Evolutionary conservation across 148 eudicot species (phyloP).

Genomic region (Spergularia bocconei): DNA sequence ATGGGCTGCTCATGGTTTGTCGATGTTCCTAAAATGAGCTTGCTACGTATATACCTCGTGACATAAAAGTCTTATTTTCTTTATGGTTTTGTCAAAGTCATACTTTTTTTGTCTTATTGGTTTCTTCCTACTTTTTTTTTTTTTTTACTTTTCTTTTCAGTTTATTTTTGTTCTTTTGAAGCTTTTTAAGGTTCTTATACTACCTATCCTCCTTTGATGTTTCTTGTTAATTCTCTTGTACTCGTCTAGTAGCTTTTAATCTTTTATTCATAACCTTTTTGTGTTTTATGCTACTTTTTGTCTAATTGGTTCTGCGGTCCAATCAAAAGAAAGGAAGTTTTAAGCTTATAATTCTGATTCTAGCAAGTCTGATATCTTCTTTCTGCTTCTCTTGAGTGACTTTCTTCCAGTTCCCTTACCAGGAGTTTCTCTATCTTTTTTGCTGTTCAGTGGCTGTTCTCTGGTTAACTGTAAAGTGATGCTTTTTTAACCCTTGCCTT

Average conservation of each 20-base stretch:
- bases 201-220: too few relatives aligned
- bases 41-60: not conserved
- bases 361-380: not conserved
- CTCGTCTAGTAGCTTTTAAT: too few relatives aligned
- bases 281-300: too few relatives aligned
- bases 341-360: not conserved
- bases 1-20: not conserved
- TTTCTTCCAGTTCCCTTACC: not conserved
- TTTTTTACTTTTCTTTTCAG: too few relatives aligned
- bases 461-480: not conserved
- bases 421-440: not conserved
- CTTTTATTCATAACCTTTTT: too few relatives aligned
- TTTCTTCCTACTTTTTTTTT: too few relatives aligned
- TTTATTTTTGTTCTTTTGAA: too few relatives aligned
- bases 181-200: too few relatives aligned
- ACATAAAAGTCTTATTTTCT: not conserved
- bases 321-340: too few relatives aligned
- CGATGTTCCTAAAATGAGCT: not conserved
- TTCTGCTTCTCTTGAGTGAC: not conserved
- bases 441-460: not conserved
- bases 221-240: too few relatives aligned
- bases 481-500: constrained; percentile 3
- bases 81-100: not conserved
- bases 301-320: not conserved
- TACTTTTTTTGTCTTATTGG: too few relatives aligned